Evolutionary conservation across 2,329 filamentous ascomycete species (phyloP).

Genomic region (Curvularia verruculosa): DNA sequence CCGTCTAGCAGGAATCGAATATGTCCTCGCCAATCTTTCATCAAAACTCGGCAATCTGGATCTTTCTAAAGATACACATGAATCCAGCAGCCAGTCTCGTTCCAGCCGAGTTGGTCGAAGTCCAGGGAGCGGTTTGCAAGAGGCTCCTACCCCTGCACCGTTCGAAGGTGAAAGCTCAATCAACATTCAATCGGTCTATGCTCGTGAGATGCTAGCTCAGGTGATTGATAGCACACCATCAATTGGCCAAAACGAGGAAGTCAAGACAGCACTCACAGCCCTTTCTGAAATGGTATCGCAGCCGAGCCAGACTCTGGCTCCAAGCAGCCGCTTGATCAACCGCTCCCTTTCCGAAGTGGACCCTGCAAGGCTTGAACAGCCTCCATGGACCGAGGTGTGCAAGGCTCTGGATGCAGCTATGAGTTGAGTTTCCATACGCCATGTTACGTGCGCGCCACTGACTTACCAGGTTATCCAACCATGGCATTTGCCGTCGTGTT

Average conservation of each 20-base stretch:
- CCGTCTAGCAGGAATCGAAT: conserved; percentile 57
- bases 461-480: conserved; percentile 34
- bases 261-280: conserved; percentile 41
- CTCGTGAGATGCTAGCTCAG: conserved; percentile 52
- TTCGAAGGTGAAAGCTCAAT: conserved; percentile 60
- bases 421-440: conserved; percentile 28
- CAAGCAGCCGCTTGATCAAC: conserved; percentile 31
- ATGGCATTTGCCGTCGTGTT: conserved; percentile 43
- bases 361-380: conserved; percentile 36
- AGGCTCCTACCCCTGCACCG: conserved; percentile 33
- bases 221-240: conserved; percentile 46
- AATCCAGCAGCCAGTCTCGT: conserved; percentile 34
- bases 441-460: background rate
- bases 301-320: conserved; percentile 27
- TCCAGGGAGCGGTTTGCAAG: conserved; percentile 28
- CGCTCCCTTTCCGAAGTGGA: conserved; percentile 33
- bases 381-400: conserved; percentile 39
- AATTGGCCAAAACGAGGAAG: conserved; percentile 42
- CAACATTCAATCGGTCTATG: conserved; percentile 56
- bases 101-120: conserved; percentile 28
- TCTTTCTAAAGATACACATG: conserved; percentile 26
- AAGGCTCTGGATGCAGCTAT: conserved; percentile 34
- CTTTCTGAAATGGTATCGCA: conserved; percentile 42
- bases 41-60: conserved; percentile 38
- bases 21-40: conserved; percentile 47